phyloP scores from a whole-genome alignment of 148 eudicot species.

The Diospyros lotus region DNA sequence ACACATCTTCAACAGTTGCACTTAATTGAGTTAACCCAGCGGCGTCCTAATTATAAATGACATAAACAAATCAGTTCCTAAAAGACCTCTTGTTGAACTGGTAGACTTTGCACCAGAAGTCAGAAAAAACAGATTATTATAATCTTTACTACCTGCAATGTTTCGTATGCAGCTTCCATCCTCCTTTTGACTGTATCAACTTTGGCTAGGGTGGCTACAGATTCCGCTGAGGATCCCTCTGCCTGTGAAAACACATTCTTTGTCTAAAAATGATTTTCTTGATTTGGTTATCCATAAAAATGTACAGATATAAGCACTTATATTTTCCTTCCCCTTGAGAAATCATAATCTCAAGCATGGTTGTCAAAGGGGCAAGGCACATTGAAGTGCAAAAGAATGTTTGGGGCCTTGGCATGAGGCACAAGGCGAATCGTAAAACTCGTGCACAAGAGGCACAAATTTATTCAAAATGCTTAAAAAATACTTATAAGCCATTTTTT shows the following conservation, averaged over 20 bases:
- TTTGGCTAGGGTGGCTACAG: slow-evolving; percentile 83
- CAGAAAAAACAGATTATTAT: slow-evolving; percentile 4
- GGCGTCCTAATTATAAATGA: slow-evolving; percentile 61
- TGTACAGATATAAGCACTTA: too few relatives aligned
- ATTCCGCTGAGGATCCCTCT: slow-evolving; percentile 96
- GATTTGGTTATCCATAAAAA: too few relatives aligned
- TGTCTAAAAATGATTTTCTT: too few relatives aligned
- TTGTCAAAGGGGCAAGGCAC: too few relatives aligned
- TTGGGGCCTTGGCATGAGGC: too few relatives aligned
- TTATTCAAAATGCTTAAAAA: too few relatives aligned
- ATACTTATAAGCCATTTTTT: too few relatives aligned
- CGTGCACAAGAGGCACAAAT: too few relatives aligned
- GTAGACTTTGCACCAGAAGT: background rate
- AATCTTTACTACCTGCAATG: slow-evolving; percentile 61
- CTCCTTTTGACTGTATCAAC: slow-evolving; percentile 89
- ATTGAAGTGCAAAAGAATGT: too few relatives aligned
- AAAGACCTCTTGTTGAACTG: background rate
- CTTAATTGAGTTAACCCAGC: slow-evolving; percentile 92
- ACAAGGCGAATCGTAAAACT: too few relatives aligned
- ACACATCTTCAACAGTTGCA: slow-evolving; percentile 96
- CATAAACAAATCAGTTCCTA: background rate
- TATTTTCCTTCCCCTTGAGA: too few relatives aligned
- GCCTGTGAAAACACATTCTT: slow-evolving; percentile 43
- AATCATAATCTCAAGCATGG: too few relatives aligned
- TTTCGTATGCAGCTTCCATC: slow-evolving; percentile 97